Evolutionary conservation across 176 grass and related monocot genomes (phyloP).

Genomic region (Poa annua): DNA sequence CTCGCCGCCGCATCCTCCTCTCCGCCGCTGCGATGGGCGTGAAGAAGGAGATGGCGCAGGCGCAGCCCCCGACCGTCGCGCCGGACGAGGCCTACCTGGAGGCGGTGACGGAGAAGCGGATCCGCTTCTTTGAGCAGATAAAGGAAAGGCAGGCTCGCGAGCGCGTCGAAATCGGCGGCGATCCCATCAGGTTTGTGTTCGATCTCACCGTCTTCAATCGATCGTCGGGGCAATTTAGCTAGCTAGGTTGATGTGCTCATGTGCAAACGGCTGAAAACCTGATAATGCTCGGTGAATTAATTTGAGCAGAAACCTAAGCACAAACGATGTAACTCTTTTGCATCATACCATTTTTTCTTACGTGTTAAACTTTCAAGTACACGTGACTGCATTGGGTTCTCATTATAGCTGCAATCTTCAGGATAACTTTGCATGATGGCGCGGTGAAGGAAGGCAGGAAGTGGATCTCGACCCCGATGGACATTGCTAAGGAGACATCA

Average conservation of each 20-base stretch:
- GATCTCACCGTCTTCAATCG: background rate
- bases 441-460: constrained; percentile 78
- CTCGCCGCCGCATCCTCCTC: background rate
- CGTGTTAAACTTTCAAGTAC: background rate
- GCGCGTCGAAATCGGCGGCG: constrained; percentile 52
- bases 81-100: constrained; percentile 67
- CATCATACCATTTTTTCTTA: too few species aligned
- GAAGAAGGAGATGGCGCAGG: constrained; percentile 29
- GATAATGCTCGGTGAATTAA: background rate
- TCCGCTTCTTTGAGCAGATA: constrained; percentile 67
- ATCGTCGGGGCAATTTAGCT: too few species aligned
- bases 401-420: constrained; percentile 21
- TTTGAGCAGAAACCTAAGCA: too few species aligned
- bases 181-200: constrained; percentile 66
- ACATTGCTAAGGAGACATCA: constrained; percentile 86
- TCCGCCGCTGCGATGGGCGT: constrained; percentile 31
- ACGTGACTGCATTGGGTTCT: background rate
- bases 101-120: constrained; percentile 55
- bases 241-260: too few species aligned
- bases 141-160: constrained; percentile 53
- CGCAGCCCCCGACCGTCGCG: background rate
- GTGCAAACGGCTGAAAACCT: background rate
- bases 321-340: too few species aligned
- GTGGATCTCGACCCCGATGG: constrained; percentile 82
- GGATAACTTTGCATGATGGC: constrained; percentile 78